Evolutionary conservation across 2,329 filamentous ascomycete genomes (phyloP).

Genomic region (Tolypocladium tundrense): DNA sequence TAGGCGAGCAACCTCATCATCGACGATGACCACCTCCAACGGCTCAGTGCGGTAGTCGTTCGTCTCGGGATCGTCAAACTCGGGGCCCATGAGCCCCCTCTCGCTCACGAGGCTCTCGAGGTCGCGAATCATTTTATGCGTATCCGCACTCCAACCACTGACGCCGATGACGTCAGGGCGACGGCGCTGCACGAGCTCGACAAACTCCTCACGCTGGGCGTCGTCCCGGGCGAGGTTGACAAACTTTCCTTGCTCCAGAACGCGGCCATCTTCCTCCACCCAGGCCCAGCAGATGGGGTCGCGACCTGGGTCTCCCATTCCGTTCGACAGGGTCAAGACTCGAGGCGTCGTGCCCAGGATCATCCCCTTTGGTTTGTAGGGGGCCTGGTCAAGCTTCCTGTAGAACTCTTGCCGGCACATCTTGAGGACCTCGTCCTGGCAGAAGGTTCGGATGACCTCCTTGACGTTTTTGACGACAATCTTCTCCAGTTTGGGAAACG

Average conservation of each 20-base stretch:
- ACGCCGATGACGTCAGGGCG: slow-evolving; percentile 86
- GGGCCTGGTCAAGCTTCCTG: slow-evolving; percentile 85
- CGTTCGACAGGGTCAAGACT: slow-evolving; percentile 79
- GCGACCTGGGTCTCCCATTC: slow-evolving; percentile 59
- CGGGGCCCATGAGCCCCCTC: slow-evolving; percentile 64
- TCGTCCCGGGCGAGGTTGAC: slow-evolving; percentile 65
- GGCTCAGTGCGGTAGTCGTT: slow-evolving; percentile 66
- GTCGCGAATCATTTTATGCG: slow-evolving; percentile 72
- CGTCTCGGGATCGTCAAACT: slow-evolving; percentile 73
- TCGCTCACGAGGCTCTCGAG: slow-evolving; percentile 69
- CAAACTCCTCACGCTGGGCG: slow-evolving; percentile 57
- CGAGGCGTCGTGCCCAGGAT: slow-evolving; percentile 78
- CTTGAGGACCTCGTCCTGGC: slow-evolving; percentile 84
- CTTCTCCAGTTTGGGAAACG: slow-evolving; percentile 70
- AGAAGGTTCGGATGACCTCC: slow-evolving; percentile 85
- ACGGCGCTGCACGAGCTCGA: slow-evolving; percentile 67
- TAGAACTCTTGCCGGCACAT: slow-evolving; percentile 82
- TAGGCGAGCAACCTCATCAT: slow-evolving; percentile 92
- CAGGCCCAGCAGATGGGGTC: slow-evolving; percentile 87
- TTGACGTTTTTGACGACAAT: slow-evolving; percentile 88
- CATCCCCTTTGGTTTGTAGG: slow-evolving; percentile 91
- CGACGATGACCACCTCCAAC: slow-evolving; percentile 82
- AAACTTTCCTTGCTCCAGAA: slow-evolving; percentile 83
- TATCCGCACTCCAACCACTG: slow-evolving; percentile 80
- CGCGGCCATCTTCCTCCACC: slow-evolving; percentile 84